These are phyloP conservation scores for Articulospora tetracladia DNA, from an alignment of 495 filamentous ascomycete genomes.

Conservation along the genomic window DNA sequence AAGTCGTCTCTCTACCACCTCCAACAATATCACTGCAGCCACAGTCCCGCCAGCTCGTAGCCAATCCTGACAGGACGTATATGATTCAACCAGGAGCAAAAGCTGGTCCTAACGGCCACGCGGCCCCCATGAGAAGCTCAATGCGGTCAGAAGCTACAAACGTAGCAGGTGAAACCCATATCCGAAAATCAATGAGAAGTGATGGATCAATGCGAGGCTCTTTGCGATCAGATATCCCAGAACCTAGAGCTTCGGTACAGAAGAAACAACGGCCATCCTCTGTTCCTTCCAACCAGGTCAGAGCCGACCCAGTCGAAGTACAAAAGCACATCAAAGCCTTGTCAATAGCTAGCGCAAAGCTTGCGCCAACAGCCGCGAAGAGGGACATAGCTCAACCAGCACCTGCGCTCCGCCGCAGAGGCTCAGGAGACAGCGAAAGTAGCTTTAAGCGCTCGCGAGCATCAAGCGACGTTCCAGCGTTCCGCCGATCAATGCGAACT, in stretches of 20 bases:
- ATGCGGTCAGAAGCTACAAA: constrained; percentile 31
- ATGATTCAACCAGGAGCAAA: constrained; percentile 40
- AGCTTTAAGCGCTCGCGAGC: constrained; percentile 25
- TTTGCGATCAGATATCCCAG: constrained; percentile 12
- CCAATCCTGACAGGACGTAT: constrained; percentile 28
- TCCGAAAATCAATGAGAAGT: constrained; percentile 34
- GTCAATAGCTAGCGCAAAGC: constrained; percentile 11
- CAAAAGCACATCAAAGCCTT: constrained; percentile 17
- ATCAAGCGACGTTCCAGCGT: constrained; percentile 2
- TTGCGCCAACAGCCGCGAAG: constrained; percentile 10
- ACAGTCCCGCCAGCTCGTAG: constrained; percentile 13
- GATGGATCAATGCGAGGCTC: constrained; percentile 17
- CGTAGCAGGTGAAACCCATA: constrained; percentile 23
- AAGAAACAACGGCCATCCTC: constrained; percentile 20
- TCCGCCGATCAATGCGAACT: constrained; percentile 24
- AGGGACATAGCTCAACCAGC: constrained; percentile 4
- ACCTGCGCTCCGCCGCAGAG: constrained; percentile 19
- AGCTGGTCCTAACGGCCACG: constrained; percentile 23
- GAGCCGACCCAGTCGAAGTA: constrained; percentile 19
- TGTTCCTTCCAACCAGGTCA: constrained; percentile 26
- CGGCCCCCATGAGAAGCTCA: constrained; percentile 35
- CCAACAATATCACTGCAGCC: not conserved
- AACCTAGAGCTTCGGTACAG: constrained; percentile 15
- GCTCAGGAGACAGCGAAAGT: constrained; percentile 25
- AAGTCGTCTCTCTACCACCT: constrained; percentile 10